phyloP scores from a whole-genome alignment of 1,139 yeast genomes.

The Hyphopichia khmerensis region DNA sequence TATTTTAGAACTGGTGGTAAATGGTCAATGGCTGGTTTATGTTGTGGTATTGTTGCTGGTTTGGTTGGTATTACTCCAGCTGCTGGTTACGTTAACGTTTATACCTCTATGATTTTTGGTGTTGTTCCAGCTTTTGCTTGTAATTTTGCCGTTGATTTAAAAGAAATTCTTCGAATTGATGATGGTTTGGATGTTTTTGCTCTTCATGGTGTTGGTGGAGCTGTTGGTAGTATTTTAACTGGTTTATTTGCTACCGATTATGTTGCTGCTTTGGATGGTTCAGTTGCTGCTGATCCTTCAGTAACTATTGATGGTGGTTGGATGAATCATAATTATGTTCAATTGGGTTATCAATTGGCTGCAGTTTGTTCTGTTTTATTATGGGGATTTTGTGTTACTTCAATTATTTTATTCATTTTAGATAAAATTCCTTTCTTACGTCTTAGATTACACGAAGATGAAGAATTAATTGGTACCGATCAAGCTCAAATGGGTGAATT shows the following conservation, averaged over 20 bases:
- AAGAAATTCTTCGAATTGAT: constrained; percentile 71
- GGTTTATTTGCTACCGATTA: constrained; percentile 95
- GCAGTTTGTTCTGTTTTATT: constrained; percentile 71
- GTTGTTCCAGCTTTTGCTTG: constrained; percentile 74
- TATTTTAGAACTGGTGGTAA: constrained; percentile 84
- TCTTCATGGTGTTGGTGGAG: constrained; percentile 92
- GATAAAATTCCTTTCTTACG: constrained; percentile 81
- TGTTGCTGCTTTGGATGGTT: constrained; percentile 74
- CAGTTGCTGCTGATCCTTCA: constrained; percentile 49
- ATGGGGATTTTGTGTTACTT: constrained; percentile 81
- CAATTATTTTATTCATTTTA: constrained; percentile 66
- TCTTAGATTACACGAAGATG: constrained; percentile 84
- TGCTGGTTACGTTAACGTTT: constrained; percentile 92
- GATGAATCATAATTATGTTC: constrained; percentile 86
- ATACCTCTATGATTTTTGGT: constrained; percentile 85
- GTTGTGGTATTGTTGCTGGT: constrained; percentile 93
- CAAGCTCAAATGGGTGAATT: constrained; percentile 85
- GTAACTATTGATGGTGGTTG: constrained; percentile 80
- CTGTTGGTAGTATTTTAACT: constrained; percentile 77
- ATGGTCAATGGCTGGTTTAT: constrained; percentile 94
- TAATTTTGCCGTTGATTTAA: constrained; percentile 82
- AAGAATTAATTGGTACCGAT: constrained; percentile 88
- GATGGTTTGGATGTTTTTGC: constrained; percentile 97
- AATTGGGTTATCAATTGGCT: constrained; percentile 92
- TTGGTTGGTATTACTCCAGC: constrained; percentile 96